Evolutionary conservation across 139 green algal genomes (phyloP).

Genomic region (Pedinophyceae sp.): DNA sequence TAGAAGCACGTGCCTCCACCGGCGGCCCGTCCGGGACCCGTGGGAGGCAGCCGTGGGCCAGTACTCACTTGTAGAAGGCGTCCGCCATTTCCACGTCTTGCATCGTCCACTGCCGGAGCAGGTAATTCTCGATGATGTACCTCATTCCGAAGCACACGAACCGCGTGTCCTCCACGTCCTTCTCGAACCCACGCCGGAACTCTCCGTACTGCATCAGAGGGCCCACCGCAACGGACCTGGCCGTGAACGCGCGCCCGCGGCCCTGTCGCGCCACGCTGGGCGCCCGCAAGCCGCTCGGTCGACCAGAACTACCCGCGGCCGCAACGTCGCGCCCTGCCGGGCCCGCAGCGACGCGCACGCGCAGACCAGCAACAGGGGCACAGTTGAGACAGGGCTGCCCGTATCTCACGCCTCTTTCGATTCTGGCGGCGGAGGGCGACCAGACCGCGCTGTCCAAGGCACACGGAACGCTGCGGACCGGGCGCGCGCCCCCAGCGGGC

Average conservation of each 20-base stretch:
- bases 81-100: slow-evolving; percentile 58
- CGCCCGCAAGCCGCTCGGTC: no score
- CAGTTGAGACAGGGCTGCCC: not conserved
- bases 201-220: slow-evolving; percentile 80
- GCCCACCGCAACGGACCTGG: no score
- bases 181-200: slow-evolving; percentile 57
- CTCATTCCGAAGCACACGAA: slow-evolving; percentile 61
- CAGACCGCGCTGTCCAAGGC: not conserved
- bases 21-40: no score
- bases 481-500: not conserved
- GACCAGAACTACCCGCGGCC: no score
- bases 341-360: not conserved
- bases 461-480: not conserved
- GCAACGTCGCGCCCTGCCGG: no score
- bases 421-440: not conserved
- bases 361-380: not conserved
- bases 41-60: no score
- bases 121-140: slow-evolving; percentile 65
- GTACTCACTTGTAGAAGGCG: slow-evolving; percentile 46
- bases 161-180: slow-evolving; percentile 55
- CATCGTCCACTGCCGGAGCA: slow-evolving; percentile 58
- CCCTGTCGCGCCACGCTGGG: no score
- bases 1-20: no score
- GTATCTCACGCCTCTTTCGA: not conserved
- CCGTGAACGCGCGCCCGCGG: no score